Evolutionary conservation across 1,284 basidiomycete species (phyloP).

Genomic region (Cutaneotrichosporon cyanovorans): DNA sequence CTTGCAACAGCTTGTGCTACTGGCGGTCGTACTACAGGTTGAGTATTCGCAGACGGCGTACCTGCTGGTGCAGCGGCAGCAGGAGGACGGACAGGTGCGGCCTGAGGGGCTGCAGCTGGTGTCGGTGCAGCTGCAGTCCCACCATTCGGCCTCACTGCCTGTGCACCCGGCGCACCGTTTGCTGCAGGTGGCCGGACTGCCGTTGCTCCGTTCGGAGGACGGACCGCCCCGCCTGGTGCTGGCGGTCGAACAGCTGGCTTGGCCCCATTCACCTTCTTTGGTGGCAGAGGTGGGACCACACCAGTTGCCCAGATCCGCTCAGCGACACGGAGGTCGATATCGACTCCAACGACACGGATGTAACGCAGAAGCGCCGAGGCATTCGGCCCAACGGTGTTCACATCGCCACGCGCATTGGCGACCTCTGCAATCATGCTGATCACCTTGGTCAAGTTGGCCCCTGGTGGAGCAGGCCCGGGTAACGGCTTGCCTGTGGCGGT

Average conservation of each 20-base stretch:
- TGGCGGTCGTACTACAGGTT: too few relatives aligned
- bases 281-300: slow-evolving; percentile 27
- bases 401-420: slow-evolving; percentile 39
- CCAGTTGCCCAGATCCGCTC: slow-evolving; percentile 41
- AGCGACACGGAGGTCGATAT: slow-evolving; percentile 38
- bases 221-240: background rate
- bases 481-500: slow-evolving; percentile 14
- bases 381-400: slow-evolving; percentile 40
- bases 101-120: too few relatives aligned
- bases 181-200: slow-evolving; percentile 1
- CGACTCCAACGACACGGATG: slow-evolving; percentile 39
- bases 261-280: slow-evolving; percentile 6
- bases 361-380: slow-evolving; percentile 37
- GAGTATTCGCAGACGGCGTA: too few relatives aligned
- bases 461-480: slow-evolving; percentile 36
- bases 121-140: too few relatives aligned
- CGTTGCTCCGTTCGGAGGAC: background rate
- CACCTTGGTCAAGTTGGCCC: slow-evolving; percentile 38
- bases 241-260: slow-evolving; percentile 4
- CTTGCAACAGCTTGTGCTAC: too few relatives aligned
- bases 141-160: too few relatives aligned
- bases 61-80: too few relatives aligned
- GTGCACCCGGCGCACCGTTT: background rate
- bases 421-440: slow-evolving; percentile 43
- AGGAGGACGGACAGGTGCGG: too few relatives aligned